These are phyloP conservation scores for Clavispora fructus DNA, from an alignment of 805 yeast species.

Conservation along the genomic window DNA sequence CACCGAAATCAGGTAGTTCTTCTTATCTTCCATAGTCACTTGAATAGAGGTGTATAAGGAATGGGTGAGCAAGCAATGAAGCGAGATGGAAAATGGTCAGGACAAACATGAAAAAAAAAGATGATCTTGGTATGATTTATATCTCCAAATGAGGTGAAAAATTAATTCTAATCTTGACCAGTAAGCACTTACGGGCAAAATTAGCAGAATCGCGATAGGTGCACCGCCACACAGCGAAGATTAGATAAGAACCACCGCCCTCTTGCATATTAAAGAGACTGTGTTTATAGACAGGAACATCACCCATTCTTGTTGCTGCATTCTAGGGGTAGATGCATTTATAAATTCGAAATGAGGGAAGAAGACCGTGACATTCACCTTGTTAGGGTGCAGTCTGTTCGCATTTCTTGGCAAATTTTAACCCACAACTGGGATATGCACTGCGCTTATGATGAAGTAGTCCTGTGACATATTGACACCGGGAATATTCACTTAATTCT, in stretches of 20 bases:
- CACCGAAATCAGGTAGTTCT: neutral
- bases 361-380: neutral
- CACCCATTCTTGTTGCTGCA: too few species aligned
- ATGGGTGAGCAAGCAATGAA: too few species aligned
- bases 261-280: neutral
- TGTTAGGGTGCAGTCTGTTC: neutral
- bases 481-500: neutral
- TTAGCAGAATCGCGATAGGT: neutral
- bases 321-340: too few species aligned
- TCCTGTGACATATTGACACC: neutral
- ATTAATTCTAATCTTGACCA: too few species aligned
- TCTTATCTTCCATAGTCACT: conserved; percentile 1
- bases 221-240: neutral
- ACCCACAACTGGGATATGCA: neutral
- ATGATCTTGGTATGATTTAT: too few species aligned
- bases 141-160: too few species aligned
- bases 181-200: neutral
- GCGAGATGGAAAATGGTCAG: too few species aligned
- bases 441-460: neutral
- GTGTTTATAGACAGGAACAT: too few species aligned
- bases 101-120: too few species aligned
- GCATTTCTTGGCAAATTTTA: neutral
- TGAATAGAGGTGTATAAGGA: neutral
- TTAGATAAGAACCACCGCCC: neutral
- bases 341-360: too few species aligned